Percentiles rank a stretch among this genome's conserved stretches.
These are phyloP conservation scores for fission yeast (Schizosaccharomyces pombe) DNA, from an alignment of 805 yeast species.

Conservation along the genomic window DNA sequence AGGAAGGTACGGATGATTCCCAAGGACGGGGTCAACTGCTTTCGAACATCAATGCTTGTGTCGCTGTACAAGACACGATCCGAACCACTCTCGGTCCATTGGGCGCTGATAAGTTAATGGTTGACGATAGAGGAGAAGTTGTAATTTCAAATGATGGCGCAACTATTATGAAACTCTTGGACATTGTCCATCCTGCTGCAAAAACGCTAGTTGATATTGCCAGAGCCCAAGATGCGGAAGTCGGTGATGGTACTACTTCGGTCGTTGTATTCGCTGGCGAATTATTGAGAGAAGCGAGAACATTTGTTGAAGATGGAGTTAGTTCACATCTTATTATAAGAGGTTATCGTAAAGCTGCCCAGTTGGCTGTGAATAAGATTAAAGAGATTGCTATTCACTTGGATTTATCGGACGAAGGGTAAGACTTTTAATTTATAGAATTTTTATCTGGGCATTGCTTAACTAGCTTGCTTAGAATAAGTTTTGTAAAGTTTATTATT, in stretches of 20 bases:
- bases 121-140: constrained; percentile 58
- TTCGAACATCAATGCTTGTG: constrained; percentile 86
- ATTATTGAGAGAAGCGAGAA: constrained; percentile 66
- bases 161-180: constrained; percentile 71
- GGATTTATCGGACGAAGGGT: constrained; percentile 24
- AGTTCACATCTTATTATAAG: constrained; percentile 71
- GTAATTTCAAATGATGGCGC: constrained; percentile 95
- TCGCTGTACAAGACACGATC: constrained; percentile 88
- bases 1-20: constrained; percentile 92
- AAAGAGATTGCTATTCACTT: constrained; percentile 55
- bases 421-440: constrained; percentile 2
- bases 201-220: constrained; percentile 83
- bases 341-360: constrained; percentile 67
- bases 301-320: constrained; percentile 87
- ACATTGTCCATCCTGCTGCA: constrained; percentile 96
- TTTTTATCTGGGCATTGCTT: background rate
- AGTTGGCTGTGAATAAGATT: constrained; percentile 49
- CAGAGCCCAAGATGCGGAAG: constrained; percentile 92
- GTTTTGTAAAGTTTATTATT: background rate
- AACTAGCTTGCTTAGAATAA: background rate
- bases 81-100: constrained; percentile 91
- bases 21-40: constrained; percentile 93
- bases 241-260: constrained; percentile 95
- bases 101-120: constrained; percentile 71
- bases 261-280: constrained; percentile 84